Evolutionary conservation across 768 basidiomycete species (phyloP).

Genomic region (Cystobasidiopsis lactophilus): DNA sequence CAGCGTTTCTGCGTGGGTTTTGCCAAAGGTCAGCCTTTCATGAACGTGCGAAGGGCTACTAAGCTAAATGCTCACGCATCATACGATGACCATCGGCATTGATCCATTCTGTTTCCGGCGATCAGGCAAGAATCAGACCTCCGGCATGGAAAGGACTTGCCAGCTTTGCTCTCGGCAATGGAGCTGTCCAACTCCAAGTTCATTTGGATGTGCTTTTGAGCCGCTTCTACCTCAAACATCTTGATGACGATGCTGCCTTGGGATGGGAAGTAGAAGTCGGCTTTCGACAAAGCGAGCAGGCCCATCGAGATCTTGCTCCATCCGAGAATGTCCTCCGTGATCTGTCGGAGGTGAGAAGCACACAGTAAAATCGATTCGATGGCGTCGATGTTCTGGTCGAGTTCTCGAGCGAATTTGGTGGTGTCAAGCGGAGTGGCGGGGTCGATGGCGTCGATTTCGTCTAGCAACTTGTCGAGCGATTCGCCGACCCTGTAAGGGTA

Average conservation of each 20-base stretch:
- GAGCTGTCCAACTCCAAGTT: not conserved
- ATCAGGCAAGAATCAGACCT: too few species aligned
- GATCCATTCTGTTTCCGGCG: too few species aligned
- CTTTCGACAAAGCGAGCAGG: not conserved
- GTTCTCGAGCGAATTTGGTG: slow-evolving; percentile 1
- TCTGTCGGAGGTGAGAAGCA: slow-evolving; percentile 5
- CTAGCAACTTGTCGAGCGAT: slow-evolving; percentile 10
- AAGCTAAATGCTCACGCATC: too few species aligned
- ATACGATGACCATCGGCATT: not conserved
- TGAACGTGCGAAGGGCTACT: too few species aligned
- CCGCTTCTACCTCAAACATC: not conserved
- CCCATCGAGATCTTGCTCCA: not conserved
- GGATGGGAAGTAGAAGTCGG: not conserved
- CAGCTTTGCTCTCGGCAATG: not conserved
- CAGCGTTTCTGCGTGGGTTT: too few species aligned
- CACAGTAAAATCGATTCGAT: slow-evolving; percentile 14
- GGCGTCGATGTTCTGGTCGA: slow-evolving; percentile 12
- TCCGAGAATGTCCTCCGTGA: not conserved
- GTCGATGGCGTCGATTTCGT: slow-evolving; percentile 2
- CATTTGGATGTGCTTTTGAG: not conserved
- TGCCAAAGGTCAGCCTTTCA: too few species aligned
- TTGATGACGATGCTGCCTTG: not conserved
- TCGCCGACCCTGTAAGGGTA: slow-evolving; percentile 1
- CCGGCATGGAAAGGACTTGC: too few species aligned
- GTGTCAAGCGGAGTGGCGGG: not conserved